These are phyloP conservation scores for Mortierella sp. DNA, from an alignment of 371 early-diverging fungal species.

Conservation along the genomic window DNA sequence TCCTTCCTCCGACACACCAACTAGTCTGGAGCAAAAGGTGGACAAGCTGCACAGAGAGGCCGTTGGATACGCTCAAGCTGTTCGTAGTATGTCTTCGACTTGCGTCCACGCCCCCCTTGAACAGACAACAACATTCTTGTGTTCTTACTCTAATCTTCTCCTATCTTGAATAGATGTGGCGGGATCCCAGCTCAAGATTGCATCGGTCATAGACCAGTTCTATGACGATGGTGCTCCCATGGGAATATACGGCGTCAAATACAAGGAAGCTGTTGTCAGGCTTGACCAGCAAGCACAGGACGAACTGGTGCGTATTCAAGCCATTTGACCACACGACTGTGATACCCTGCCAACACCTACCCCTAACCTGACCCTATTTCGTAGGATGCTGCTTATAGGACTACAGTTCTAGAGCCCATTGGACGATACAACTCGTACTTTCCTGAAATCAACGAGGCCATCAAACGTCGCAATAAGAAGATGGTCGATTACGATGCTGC, in stretches of 20 bases:
- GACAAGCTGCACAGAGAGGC: constrained; percentile 91
- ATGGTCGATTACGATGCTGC: constrained; percentile 89
- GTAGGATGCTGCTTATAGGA: constrained; percentile 84
- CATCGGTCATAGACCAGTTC: constrained; percentile 80
- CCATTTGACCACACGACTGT: no score
- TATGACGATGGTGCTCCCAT: constrained; percentile 63
- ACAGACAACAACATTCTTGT: background rate
- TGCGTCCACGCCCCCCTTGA: background rate
- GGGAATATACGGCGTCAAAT: constrained; percentile 69
- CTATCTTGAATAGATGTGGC: constrained; percentile 72
- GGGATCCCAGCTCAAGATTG: constrained; percentile 82
- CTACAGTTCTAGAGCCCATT: constrained; percentile 90
- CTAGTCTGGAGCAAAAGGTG: constrained; percentile 86
- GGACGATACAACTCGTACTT: constrained; percentile 87
- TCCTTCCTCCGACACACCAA: background rate
- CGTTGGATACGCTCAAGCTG: constrained; percentile 91
- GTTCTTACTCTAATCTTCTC: no score
- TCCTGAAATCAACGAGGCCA: constrained; percentile 93
- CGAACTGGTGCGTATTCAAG: no score
- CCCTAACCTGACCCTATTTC: background rate
- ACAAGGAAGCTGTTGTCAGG: constrained; percentile 78
- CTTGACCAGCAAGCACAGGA: constrained; percentile 84
- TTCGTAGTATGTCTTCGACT: constrained; percentile 71
- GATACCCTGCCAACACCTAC: no score
- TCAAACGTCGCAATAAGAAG: constrained; percentile 88